Conservation (phyloP, 2,329 filamentous ascomycete species). For the Penicillium rolfsii region DNA sequence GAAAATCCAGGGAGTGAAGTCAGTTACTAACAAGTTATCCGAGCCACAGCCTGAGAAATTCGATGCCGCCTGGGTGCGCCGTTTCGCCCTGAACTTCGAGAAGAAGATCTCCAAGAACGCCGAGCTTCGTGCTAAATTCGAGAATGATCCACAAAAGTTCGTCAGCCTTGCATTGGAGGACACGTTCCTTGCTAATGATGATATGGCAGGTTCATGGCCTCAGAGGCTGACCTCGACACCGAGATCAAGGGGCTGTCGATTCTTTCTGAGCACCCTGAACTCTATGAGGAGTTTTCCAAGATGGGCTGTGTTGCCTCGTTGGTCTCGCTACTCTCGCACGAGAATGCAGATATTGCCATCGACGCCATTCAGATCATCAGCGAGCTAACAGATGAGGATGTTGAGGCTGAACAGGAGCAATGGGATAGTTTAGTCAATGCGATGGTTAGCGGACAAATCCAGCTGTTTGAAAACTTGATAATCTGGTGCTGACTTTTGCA, state of each 20-base stretch:
- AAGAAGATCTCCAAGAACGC: constrained; percentile 89
- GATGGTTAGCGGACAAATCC: constrained; percentile 46
- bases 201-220: constrained; percentile 66
- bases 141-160: constrained; percentile 74
- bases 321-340: constrained; percentile 82
- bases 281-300: constrained; percentile 79
- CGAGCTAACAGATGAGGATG: constrained; percentile 92
- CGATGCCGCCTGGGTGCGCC: constrained; percentile 80
- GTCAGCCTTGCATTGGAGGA: constrained; percentile 14
- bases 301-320: constrained; percentile 73
- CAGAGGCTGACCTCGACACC: constrained; percentile 86
- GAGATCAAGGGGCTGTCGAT: constrained; percentile 87
- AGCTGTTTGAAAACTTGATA: not conserved
- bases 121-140: constrained; percentile 82
- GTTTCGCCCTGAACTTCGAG: constrained; percentile 80
- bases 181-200: not conserved
- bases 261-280: constrained; percentile 79
- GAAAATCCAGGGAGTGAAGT: not conserved
- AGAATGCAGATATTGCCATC: constrained; percentile 96
- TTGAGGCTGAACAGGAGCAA: constrained; percentile 75
- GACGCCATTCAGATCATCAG: constrained; percentile 85
- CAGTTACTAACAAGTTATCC: constrained; percentile 27
- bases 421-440: constrained; percentile 75
- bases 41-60: constrained; percentile 69
- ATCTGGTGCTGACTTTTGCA: constrained; percentile 28